These are phyloP conservation scores for Colletotrichum gloeosporioides DNA, from an alignment of 2,329 filamentous ascomycete species.

Conservation along the genomic window DNA sequence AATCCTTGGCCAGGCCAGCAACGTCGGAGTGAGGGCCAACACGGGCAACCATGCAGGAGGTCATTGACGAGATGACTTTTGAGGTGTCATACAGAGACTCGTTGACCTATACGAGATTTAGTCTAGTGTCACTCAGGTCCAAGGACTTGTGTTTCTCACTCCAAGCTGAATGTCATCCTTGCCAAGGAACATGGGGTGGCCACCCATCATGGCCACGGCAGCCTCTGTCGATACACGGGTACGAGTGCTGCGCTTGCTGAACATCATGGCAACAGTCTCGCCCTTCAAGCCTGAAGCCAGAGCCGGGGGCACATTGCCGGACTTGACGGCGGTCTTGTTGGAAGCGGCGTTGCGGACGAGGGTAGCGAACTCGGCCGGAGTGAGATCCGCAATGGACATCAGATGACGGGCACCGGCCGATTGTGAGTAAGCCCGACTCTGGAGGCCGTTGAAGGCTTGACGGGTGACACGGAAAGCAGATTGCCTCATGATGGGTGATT, in stretches of 20 bases:
- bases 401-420: conserved; percentile 73
- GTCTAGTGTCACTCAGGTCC: background rate
- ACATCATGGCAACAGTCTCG: conserved; percentile 92
- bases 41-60: conserved; percentile 80
- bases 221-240: conserved; percentile 94
- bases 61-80: conserved; percentile 93
- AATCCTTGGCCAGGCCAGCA: conserved; percentile 71
- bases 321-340: conserved; percentile 81
- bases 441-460: conserved; percentile 38
- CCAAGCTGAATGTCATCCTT: conserved; percentile 97
- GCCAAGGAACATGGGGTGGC: conserved; percentile 94
- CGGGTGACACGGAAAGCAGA: conserved; percentile 37
- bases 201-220: conserved; percentile 86
- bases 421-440: conserved; percentile 50
- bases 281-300: conserved; percentile 71
- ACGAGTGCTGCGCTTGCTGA: conserved; percentile 93
- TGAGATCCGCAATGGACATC: conserved; percentile 88
- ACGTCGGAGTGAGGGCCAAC: conserved; percentile 81
- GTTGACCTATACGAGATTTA: conserved; percentile 66
- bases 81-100: conserved; percentile 95
- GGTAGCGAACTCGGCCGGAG: conserved; percentile 76
- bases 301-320: conserved; percentile 62
- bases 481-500: conserved; percentile 35
- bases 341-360: conserved; percentile 82
- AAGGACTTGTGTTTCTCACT: conserved; percentile 51